Conservation (phyloP, 192 early-diverging fungal species). For the Kickxella alabastrina region DNA sequence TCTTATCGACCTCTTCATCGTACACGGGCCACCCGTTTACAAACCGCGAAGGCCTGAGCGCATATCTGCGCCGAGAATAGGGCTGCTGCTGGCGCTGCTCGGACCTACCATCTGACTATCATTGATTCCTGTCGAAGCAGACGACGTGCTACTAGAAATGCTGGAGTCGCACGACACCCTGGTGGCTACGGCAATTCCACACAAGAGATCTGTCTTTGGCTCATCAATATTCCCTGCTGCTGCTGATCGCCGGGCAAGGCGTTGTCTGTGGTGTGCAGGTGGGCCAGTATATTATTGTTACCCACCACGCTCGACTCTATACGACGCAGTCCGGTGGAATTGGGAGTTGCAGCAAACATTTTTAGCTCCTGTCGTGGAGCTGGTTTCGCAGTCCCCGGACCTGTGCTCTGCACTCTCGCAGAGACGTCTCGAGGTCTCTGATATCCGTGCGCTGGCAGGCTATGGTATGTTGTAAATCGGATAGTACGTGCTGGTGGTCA, state of each 20-base stretch:
- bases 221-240: too few species aligned
- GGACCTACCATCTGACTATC: background rate
- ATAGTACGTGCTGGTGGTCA: background rate
- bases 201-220: background rate
- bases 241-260: background rate
- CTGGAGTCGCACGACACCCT: background rate
- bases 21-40: conserved; percentile 40
- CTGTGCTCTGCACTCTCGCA: conserved; percentile 19
- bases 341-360: conserved; percentile 28
- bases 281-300: background rate
- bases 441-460: conserved; percentile 29
- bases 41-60: conserved; percentile 16
- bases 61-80: background rate
- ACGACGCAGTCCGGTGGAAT: conserved; percentile 22
- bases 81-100: background rate
- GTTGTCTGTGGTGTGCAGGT: background rate
- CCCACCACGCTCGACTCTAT: conserved; percentile 18
- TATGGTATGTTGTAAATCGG: conserved; percentile 15
- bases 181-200: background rate
- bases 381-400: conserved; percentile 30
- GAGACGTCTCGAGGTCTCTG: conserved; percentile 19
- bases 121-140: background rate
- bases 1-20: conserved; percentile 5
- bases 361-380: conserved; percentile 26
- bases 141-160: background rate